Percentiles rank a stretch among this genome's conserved stretches.
These are phyloP conservation scores for Diaporthe ampelina DNA, from an alignment of 2,329 filamentous ascomycete species.

Conservation along the genomic window DNA sequence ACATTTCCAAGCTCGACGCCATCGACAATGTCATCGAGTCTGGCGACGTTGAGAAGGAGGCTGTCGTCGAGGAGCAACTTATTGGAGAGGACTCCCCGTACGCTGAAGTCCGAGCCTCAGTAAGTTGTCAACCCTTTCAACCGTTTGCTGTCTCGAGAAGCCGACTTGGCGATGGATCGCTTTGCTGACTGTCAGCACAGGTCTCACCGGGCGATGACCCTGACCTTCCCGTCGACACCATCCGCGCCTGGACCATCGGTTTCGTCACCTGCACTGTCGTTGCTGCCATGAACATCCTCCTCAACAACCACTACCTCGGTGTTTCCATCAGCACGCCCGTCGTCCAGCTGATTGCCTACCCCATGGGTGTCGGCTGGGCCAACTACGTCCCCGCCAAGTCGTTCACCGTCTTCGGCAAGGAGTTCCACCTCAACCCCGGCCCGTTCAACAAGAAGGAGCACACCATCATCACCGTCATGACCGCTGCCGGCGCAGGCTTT, in stretches of 20 bases:
- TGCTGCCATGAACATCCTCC: neutral
- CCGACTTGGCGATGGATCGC: neutral
- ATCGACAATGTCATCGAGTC: conserved; percentile 23
- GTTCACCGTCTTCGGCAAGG: conserved; percentile 31
- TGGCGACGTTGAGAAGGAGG: conserved; percentile 25
- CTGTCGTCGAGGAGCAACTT: conserved; percentile 31
- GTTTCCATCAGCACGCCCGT: conserved; percentile 38
- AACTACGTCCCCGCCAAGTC: conserved; percentile 28
- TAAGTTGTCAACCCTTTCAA: neutral
- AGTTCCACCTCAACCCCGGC: conserved; percentile 34
- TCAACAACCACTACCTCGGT: conserved; percentile 37
- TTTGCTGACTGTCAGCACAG: conserved; percentile 9
- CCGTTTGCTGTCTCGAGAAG: neutral
- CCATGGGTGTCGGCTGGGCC: conserved; percentile 35
- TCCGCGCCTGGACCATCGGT: neutral
- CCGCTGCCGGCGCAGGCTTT: conserved; percentile 38
- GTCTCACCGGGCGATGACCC: conserved; percentile 25
- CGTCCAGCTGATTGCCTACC: conserved; percentile 37
- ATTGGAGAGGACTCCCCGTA: conserved; percentile 36
- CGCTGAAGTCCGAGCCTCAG: conserved; percentile 36
- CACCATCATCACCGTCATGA: conserved; percentile 40
- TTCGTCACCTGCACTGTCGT: neutral
- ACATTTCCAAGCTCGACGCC: conserved; percentile 23
- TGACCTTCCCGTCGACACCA: conserved; percentile 25
- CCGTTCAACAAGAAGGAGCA: conserved; percentile 40